These are phyloP conservation scores for Phytophthora pini DNA, from an alignment of 352 stramenopile genomes.

Conservation along the genomic window DNA sequence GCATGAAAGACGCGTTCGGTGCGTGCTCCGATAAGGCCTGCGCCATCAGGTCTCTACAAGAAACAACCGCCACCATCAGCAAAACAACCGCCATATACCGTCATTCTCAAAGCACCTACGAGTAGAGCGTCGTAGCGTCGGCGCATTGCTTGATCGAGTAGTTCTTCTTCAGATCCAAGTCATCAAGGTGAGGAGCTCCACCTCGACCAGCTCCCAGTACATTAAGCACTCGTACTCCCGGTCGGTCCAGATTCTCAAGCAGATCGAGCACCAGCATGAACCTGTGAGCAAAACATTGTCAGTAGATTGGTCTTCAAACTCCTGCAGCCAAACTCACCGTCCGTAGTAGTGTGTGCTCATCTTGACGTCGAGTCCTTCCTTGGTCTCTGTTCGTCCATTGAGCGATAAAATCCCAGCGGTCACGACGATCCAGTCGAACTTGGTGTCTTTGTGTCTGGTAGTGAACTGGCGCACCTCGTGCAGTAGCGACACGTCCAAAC, in stretches of 20 bases:
- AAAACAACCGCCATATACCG: background rate
- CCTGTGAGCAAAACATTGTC: conserved; percentile 5
- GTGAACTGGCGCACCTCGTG: conserved; percentile 41
- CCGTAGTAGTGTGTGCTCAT: conserved; percentile 46
- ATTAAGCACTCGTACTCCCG: conserved; percentile 37
- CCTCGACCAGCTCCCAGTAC: conserved; percentile 32
- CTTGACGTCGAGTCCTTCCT: conserved; percentile 39
- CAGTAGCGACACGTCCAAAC: conserved; percentile 39
- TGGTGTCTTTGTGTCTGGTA: conserved; percentile 23
- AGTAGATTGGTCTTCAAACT: background rate
- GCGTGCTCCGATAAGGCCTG: conserved; percentile 36
- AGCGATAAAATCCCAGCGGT: conserved; percentile 34
- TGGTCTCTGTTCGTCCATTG: conserved; percentile 39
- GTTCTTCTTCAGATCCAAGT: conserved; percentile 36
- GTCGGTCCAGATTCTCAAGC: conserved; percentile 24
- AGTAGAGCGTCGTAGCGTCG: conserved; percentile 36
- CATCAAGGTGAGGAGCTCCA: conserved; percentile 31
- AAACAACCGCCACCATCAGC: background rate
- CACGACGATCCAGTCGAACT: conserved; percentile 41
- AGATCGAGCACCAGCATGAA: conserved; percentile 42
- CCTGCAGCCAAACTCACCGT: conserved; percentile 9
- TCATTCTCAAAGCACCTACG: conserved; percentile 19
- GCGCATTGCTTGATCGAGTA: conserved; percentile 39
- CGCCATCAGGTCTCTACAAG: conserved; percentile 33
- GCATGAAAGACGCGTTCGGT: conserved; percentile 40